phyloP scores from a whole-genome alignment of 2,329 filamentous ascomycete genomes.

The Apiospora hydei region DNA sequence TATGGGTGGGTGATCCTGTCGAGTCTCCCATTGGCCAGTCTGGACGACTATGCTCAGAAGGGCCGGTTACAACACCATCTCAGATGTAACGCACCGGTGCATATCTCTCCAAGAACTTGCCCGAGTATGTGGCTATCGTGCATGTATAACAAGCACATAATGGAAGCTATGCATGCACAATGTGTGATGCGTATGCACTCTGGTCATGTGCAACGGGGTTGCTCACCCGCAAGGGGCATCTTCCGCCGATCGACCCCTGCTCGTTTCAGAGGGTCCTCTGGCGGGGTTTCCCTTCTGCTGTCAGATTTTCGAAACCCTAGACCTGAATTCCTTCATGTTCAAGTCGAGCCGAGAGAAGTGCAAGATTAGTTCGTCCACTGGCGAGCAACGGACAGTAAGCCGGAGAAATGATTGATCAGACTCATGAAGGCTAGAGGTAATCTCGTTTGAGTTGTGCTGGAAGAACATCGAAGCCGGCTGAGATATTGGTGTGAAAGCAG shows the following conservation, averaged over 20 bases:
- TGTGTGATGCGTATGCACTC: background rate
- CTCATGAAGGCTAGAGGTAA: too few species aligned
- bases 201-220: constrained; percentile 9
- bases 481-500: too few species aligned
- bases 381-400: background rate
- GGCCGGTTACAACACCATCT: constrained; percentile 10
- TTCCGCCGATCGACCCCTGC: background rate
- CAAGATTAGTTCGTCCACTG: background rate
- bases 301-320: constrained; percentile 5
- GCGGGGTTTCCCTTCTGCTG: background rate
- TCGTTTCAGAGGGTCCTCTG: background rate
- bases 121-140: background rate
- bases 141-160: background rate
- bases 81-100: background rate
- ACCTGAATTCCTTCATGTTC: background rate
- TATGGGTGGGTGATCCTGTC: background rate
- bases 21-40: background rate
- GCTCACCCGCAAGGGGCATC: background rate
- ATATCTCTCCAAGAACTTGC: background rate
- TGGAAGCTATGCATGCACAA: background rate
- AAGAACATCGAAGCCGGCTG: background rate
- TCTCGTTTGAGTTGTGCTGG: background rate
- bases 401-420: background rate
- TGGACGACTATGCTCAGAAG: background rate
- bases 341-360: background rate